Evolutionary conservation across 2,329 filamentous ascomycete genomes (phyloP).

Genomic region (Penicillium sp.): DNA sequence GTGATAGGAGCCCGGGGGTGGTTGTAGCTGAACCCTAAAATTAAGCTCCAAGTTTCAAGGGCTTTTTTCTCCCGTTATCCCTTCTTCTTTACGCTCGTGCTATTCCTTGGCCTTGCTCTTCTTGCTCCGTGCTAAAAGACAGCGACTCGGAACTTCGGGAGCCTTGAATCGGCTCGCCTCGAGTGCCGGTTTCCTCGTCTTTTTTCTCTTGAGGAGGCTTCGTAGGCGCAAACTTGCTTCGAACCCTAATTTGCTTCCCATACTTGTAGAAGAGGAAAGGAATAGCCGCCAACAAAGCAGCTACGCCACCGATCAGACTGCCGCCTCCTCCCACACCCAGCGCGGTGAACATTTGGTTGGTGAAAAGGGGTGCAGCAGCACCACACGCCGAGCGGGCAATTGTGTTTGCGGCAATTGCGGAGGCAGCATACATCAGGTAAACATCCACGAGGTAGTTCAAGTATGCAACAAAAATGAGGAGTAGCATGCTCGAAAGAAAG

Average conservation of each 20-base stretch:
- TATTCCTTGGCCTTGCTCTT: background rate
- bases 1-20: no score
- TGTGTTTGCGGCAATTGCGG: constrained; percentile 23
- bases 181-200: background rate
- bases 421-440: constrained; percentile 40
- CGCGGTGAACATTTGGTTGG: constrained; percentile 21
- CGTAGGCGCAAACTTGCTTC: constrained; percentile 40
- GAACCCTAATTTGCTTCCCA: constrained; percentile 40
- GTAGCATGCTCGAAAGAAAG: constrained; percentile 40
- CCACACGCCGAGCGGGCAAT: constrained; percentile 22
- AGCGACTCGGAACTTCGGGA: background rate
- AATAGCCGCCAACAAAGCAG: constrained; percentile 18
- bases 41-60: background rate
- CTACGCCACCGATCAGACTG: constrained; percentile 23
- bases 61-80: background rate
- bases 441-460: constrained; percentile 54
- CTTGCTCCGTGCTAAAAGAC: background rate
- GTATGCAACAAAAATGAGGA: constrained; percentile 51
- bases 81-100: background rate
- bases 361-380: constrained; percentile 23
- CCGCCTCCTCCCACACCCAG: constrained; percentile 23
- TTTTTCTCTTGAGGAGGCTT: background rate
- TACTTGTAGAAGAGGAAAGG: constrained; percentile 44
- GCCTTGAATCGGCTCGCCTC: background rate
- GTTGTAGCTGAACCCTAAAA: no score